Base-by-base conservation (phyloP, 1,284 basidiomycete species). In the Wolfiporia cocos region DNA sequence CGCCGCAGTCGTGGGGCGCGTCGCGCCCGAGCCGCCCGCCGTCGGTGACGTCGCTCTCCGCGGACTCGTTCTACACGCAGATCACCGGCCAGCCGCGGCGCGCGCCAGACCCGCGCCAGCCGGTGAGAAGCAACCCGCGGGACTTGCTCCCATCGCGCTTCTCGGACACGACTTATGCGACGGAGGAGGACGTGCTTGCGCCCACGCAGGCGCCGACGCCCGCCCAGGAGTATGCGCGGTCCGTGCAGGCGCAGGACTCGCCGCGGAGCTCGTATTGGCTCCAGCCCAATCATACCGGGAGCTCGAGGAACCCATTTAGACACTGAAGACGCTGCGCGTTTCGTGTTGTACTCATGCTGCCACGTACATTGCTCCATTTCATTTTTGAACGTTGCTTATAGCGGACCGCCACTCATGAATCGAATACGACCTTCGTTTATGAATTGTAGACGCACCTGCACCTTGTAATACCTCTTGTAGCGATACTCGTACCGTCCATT, bases 91-190 rank as follows among this genome's bases (percentile, higher is more conserved):
- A 69, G 38, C 76, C 76, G 38, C 70, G 74, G 23, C 65, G 67
- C 19, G 70, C 65, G 24, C 77, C 83, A 3, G 79, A 85, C 52
- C 75, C 81, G 17, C 70, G 81, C n/a, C 74, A 81, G 60, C 82
- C 84, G 22, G 68, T 85, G 46, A 72, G 67, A 56, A n/a, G n/a
- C n/a, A 68, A 69, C 37, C 39, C 48, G 10, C 48, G 58, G 48
- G 69, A 71, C 45, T 56, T 62, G 35, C 52, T 69, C 42, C 56
- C 60, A 3, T 71, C 66, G 49, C 64, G 70, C 37, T 73, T 71
- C 57, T 76, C 73, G 21, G 53, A 56, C n/a, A 69, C 66, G 41
- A 73, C 69, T 41, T 63, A 49, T 56, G 59, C 54, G 43, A 56
- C 56, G 37, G 48, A 50, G 3, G 47, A 53, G 5, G 42, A 48